Evolutionary conservation across 495 filamentous ascomycete genomes (phyloP).

Genomic region (Penicillium waksmanii): DNA sequence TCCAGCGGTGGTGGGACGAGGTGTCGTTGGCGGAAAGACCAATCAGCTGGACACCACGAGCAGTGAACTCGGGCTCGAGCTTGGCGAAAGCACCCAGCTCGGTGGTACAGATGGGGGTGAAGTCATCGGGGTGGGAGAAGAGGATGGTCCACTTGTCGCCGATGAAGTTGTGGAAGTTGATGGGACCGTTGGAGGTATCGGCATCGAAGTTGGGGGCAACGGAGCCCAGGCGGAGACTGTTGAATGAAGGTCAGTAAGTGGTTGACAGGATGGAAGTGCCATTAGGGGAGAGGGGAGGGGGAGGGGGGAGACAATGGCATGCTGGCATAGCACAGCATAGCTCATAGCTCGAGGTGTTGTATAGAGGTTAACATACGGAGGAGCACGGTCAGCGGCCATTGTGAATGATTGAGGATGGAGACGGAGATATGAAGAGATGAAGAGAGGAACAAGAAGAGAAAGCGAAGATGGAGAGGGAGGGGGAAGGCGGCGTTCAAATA

Average conservation of each 20-base stretch:
- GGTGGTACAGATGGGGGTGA: constrained; percentile 95
- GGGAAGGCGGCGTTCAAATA: constrained; percentile 30
- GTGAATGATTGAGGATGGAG: constrained; percentile 26
- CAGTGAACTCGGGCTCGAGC: constrained; percentile 94
- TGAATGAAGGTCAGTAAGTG: background rate
- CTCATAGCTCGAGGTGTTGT: background rate
- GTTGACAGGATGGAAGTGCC: too few species aligned
- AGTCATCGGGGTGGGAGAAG: constrained; percentile 93
- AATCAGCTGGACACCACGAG: constrained; percentile 93
- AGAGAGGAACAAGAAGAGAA: constrained; percentile 13
- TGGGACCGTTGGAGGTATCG: constrained; percentile 86
- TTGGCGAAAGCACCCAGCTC: constrained; percentile 97
- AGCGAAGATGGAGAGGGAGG: constrained; percentile 13
- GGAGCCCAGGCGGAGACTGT: constrained; percentile 83
- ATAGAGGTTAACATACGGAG: constrained; percentile 49
- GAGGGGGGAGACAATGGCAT: background rate
- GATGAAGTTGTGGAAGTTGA: constrained; percentile 97
- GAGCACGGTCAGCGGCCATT: constrained; percentile 55
- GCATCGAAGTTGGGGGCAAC: constrained; percentile 93
- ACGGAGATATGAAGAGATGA: constrained; percentile 5
- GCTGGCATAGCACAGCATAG: background rate
- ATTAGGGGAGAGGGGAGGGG: background rate
- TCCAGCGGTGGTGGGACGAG: constrained; percentile 62
- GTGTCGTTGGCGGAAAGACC: constrained; percentile 73
- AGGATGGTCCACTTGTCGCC: constrained; percentile 93